These are phyloP conservation scores for Suillus fuscotomentosus DNA, from an alignment of 768 basidiomycete species.

Conservation along the genomic window DNA sequence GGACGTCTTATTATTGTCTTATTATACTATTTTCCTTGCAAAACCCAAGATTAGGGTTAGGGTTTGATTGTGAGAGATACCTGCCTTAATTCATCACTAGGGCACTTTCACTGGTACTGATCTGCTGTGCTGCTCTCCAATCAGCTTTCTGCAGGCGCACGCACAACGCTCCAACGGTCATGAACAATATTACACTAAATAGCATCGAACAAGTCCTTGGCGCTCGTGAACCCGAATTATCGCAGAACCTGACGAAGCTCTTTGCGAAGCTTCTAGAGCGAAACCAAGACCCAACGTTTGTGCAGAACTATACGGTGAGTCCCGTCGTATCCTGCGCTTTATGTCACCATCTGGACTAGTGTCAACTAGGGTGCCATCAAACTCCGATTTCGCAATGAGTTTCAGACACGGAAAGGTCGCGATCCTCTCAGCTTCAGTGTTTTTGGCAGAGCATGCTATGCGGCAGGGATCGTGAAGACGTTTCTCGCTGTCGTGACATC, in stretches of 20 bases:
- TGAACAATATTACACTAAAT: slow-evolving; percentile 15
- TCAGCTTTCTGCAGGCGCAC: neutral
- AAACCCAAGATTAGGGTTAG: slow-evolving; percentile 1
- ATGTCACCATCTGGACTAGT: neutral
- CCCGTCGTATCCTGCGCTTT: neutral
- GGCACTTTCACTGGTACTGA: neutral
- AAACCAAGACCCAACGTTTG: slow-evolving; percentile 20
- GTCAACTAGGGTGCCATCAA: slow-evolving; percentile 16
- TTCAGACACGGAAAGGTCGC: no score
- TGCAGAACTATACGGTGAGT: slow-evolving; percentile 18
- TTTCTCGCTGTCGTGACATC: slow-evolving; percentile 21
- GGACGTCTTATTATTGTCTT: neutral
- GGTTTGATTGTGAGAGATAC: neutral
- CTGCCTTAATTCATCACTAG: neutral
- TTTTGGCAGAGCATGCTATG: slow-evolving; percentile 22
- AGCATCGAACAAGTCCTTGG: slow-evolving; percentile 19
- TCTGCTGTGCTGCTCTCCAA: neutral
- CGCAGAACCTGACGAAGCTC: slow-evolving; percentile 17
- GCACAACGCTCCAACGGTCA: neutral
- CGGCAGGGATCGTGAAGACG: slow-evolving; percentile 27
- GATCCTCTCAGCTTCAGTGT: slow-evolving; percentile 5
- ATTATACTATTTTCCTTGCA: neutral
- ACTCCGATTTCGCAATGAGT: neutral
- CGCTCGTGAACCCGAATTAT: slow-evolving; percentile 11
- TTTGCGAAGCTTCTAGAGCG: slow-evolving; percentile 23